A percentile compares a stretch with the other conserved stretches of the same genome.
These are phyloP conservation scores for Castanea mollissima DNA, from an alignment of 306 rosid genomes.

Conservation along the genomic window DNA sequence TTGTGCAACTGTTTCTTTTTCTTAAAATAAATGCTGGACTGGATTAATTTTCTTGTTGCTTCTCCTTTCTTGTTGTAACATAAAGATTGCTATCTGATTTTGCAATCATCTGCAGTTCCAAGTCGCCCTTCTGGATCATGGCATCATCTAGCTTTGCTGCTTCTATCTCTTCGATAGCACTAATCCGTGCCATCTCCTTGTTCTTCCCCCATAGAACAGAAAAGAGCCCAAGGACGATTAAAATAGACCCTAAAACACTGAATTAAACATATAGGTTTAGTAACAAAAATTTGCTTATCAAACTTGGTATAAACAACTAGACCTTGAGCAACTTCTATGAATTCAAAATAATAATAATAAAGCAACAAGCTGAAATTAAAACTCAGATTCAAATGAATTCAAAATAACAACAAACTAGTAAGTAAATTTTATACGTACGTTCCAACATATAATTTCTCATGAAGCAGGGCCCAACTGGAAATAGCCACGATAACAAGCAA, in stretches of 20 bases:
- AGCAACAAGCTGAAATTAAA: no score
- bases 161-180: background rate
- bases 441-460: slow-evolving; percentile 59
- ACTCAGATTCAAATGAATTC: background rate
- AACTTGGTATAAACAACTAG: no score
- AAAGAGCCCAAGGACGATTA: slow-evolving; percentile 66
- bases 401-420: background rate
- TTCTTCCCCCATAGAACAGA: slow-evolving; percentile 80
- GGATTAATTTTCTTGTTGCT: background rate
- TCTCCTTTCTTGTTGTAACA: background rate
- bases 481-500: slow-evolving; percentile 55
- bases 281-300: background rate
- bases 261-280: background rate
- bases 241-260: slow-evolving; percentile 56
- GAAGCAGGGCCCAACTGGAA: slow-evolving; percentile 65
- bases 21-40: background rate
- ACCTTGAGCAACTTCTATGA: no score
- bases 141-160: slow-evolving; percentile 1
- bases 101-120: slow-evolving; percentile 28
- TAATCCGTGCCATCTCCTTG: slow-evolving; percentile 37
- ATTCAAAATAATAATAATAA: no score
- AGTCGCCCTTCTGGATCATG: slow-evolving; percentile 16
- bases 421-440: slow-evolving; percentile 46
- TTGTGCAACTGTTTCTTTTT: no score
- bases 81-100: slow-evolving; percentile 17